A percentile compares a stretch with the other conserved stretches of the same genome.
Evolutionary conservation across 2,329 filamentous ascomycete species (phyloP).

Genomic region (Penicillium sp.): DNA sequence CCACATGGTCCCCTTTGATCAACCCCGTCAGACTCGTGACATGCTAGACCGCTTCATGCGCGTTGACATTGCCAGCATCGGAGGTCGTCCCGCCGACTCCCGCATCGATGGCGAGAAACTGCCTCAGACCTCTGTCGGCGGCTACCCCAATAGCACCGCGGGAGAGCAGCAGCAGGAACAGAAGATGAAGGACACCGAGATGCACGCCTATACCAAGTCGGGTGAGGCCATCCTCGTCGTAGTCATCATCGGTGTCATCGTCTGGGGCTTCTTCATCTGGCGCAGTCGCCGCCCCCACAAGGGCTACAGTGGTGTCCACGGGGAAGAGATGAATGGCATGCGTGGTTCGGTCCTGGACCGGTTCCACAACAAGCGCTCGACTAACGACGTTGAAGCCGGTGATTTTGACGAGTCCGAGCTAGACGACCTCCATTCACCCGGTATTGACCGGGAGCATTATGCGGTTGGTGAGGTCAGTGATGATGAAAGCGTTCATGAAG

Average conservation of each 20-base stretch:
- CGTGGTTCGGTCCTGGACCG: constrained; percentile 44
- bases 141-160: constrained; percentile 63
- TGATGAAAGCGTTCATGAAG: constrained; percentile 23
- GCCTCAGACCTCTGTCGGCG: constrained; percentile 70
- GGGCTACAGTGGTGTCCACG: constrained; percentile 41
- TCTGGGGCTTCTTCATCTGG: constrained; percentile 70
- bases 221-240: constrained; percentile 81
- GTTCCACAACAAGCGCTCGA: constrained; percentile 43
- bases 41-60: constrained; percentile 97
- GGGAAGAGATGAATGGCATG: constrained; percentile 38
- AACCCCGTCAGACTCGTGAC: constrained; percentile 76
- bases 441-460: constrained; percentile 40
- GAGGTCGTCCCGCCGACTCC: constrained; percentile 72
- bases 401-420: constrained; percentile 61
- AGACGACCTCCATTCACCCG: constrained; percentile 49
- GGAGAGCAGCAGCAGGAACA: constrained; percentile 65
- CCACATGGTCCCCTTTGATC: constrained; percentile 98
- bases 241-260: constrained; percentile 65
- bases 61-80: constrained; percentile 85
- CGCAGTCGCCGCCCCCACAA: constrained; percentile 50
- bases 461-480: constrained; percentile 48
- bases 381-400: constrained; percentile 55
- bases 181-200: constrained; percentile 76
- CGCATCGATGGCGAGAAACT: constrained; percentile 81
- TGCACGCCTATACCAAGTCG: constrained; percentile 82